Conservation (phyloP, 495 filamentous ascomycete genomes). For the Staphylotrichum tortipilum region DNA sequence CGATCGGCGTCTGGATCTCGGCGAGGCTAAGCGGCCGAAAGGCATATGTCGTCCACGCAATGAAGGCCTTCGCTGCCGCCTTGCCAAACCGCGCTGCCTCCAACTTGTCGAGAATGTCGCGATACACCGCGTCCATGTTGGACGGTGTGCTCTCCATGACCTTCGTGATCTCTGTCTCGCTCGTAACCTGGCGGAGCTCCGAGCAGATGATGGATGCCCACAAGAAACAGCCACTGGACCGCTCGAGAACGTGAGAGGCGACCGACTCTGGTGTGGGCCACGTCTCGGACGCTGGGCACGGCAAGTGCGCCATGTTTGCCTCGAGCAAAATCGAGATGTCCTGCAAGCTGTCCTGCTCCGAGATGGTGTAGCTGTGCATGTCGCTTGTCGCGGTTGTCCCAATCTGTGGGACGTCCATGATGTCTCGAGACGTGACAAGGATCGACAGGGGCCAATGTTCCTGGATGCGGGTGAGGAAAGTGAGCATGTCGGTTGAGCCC, state of each 20-base stretch:
- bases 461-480: constrained; percentile 5
- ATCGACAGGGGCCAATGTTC: constrained; percentile 12
- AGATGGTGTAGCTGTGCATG: neutral
- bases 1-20: constrained; percentile 3
- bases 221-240: constrained; percentile 1
- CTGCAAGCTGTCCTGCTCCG: constrained; percentile 1
- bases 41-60: neutral
- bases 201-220: constrained; percentile 2
- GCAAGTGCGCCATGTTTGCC: neutral
- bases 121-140: constrained; percentile 3
- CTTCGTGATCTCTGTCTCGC: neutral
- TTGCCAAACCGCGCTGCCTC: neutral
- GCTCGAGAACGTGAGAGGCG: constrained; percentile 1
- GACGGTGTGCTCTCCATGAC: constrained; percentile 1
- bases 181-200: neutral
- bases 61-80: neutral
- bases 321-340: constrained; percentile 3
- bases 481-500: neutral
- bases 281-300: neutral
- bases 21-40: neutral
- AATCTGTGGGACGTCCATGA: neutral
- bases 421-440: constrained; percentile 8
- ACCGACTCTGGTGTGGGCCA: neutral
- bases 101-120: neutral
- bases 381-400: neutral